Conservation (phyloP, 2,329 filamentous ascomycete species). For the Rosellinia necatrix region DNA sequence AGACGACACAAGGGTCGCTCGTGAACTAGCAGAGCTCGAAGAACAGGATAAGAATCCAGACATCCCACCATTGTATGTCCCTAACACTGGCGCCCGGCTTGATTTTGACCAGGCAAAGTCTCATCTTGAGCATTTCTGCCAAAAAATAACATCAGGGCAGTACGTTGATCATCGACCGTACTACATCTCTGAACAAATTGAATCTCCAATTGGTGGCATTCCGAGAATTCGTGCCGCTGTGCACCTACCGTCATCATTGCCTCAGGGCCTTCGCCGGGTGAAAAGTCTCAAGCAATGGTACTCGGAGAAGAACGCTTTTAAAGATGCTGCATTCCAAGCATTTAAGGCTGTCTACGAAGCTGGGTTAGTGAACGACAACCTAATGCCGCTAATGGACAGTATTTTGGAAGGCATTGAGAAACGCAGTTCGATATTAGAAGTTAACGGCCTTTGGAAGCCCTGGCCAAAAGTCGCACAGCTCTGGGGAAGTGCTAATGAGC, state of each 20-base stretch:
- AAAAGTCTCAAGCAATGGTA: constrained; percentile 63
- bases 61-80: constrained; percentile 44
- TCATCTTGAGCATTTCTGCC: constrained; percentile 86
- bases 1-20: constrained; percentile 61
- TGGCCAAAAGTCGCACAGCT: constrained; percentile 51
- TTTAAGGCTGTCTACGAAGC: constrained; percentile 71
- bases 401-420: constrained; percentile 45
- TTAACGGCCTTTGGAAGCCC: constrained; percentile 49
- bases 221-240: constrained; percentile 62
- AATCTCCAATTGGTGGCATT: constrained; percentile 26
- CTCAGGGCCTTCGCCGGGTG: constrained; percentile 61
- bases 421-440: constrained; percentile 43
- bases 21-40: constrained; percentile 54
- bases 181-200: constrained; percentile 58
- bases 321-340: constrained; percentile 83
- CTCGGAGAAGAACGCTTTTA: constrained; percentile 72
- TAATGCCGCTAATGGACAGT: constrained; percentile 67
- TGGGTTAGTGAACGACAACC: constrained; percentile 75
- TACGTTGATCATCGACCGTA: constrained; percentile 70
- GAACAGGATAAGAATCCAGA: constrained; percentile 41
- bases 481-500: constrained; percentile 47
- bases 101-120: constrained; percentile 73
- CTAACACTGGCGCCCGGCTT: constrained; percentile 63
- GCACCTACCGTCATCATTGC: constrained; percentile 71
- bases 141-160: constrained; percentile 58